Evolutionary conservation across 306 rosid genomes (phyloP), one percentile per base, ranked within the genome.

Genomic region (Cicer pinnatifidum): DNA sequence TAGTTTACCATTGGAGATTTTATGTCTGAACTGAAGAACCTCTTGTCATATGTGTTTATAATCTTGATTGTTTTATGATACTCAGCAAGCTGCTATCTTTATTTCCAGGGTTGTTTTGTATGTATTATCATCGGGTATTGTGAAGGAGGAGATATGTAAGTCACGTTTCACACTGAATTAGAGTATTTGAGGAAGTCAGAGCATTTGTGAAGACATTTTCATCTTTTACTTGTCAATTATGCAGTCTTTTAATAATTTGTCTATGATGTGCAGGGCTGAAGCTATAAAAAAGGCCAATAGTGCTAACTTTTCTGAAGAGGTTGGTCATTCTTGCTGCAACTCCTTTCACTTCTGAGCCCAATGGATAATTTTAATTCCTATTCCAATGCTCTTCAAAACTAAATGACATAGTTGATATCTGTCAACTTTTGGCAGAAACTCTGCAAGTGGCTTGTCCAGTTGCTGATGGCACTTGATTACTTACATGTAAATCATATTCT

Each of bases 91-190:
- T 62, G 64, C 52, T 83, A 51, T 47, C 69, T 75, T 86, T 66
- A 66, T 28, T 73, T 70, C 62, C 92, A 95, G 99, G 99, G 97
- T 82, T 95, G 99, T 86, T 95, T 91, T 77, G 99, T 95, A 56
- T 95, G 99, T 85, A 95, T 95, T 45, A 61, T 95, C 77, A 80
- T 95, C 16, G 92, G 97, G 77, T 95, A 88, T 82, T 95, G 99
- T 73, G 99, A 88, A 81, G 93, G 97, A 71, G 99, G 99, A 67
- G 99, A 95, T 85, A 88, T 95, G 99, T 95, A 82, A 90, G 97
- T 79, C 57, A 67, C 33, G 64, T 19, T 76, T 68, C 16, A 39
- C 52, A 61, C 62, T 67, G 61, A 76, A 68, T 56, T 56, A n/a
- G 53, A 73, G 59, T 63, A 28, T 50, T 69, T 65, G 71, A 69